Evolutionary conservation across 2,329 filamentous ascomycete genomes (phyloP).

Genomic region (Emydomyces testavorans): DNA sequence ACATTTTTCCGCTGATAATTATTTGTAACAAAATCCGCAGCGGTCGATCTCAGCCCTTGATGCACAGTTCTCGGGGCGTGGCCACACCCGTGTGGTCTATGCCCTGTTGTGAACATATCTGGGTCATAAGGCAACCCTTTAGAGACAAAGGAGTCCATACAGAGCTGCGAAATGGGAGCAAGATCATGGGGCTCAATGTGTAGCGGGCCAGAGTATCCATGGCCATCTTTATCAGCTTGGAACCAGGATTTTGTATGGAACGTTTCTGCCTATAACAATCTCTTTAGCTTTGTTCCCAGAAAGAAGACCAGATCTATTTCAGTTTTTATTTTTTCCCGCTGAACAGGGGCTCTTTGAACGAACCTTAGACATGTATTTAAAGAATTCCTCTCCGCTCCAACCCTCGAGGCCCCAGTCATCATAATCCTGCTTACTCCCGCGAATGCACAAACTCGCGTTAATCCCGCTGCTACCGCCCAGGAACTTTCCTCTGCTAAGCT

Average conservation of each 20-base stretch:
- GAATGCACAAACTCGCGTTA: conserved; percentile 38
- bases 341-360: not conserved
- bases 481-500: conserved; percentile 36
- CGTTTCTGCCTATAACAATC: conserved; percentile 38
- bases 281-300: not conserved
- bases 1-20: conserved; percentile 37
- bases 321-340: not conserved
- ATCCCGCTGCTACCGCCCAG: conserved; percentile 35
- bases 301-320: not conserved
- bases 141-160: conserved; percentile 45
- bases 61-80: conserved; percentile 45
- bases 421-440: conserved; percentile 30
- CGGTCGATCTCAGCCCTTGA: conserved; percentile 43
- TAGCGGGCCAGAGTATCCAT: conserved; percentile 44
- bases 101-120: conserved; percentile 49
- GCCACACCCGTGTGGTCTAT: conserved; percentile 45
- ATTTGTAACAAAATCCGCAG: conserved; percentile 44
- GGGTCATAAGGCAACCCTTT: conserved; percentile 44
- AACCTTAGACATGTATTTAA: conserved; percentile 46
- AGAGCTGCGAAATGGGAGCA: conserved; percentile 46
- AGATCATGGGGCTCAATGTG: conserved; percentile 48
- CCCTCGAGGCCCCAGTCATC: conserved; percentile 43
- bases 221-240: conserved; percentile 37
- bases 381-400: conserved; percentile 49
- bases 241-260: conserved; percentile 51